A percentile compares a stretch with the other conserved stretches of the same genome.
These are phyloP conservation scores for Xylaria telfairii DNA, from an alignment of 495 filamentous ascomycete genomes.

Conservation along the genomic window DNA sequence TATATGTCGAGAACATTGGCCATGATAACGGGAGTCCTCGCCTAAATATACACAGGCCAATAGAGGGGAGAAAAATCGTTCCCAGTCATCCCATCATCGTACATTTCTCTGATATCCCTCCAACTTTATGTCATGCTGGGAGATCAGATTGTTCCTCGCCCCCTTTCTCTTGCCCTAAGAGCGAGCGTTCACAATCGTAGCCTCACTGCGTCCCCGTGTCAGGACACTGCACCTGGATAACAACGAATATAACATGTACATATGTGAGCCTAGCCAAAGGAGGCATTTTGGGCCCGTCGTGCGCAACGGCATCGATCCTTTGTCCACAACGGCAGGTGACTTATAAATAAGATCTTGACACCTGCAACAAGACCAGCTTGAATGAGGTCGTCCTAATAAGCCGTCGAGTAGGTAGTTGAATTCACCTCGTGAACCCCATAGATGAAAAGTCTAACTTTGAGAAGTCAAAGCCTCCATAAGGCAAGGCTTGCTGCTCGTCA, in stretches of 20 bases:
- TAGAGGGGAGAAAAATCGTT: constrained; percentile 16
- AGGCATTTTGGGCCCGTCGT: neutral
- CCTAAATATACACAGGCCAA: neutral
- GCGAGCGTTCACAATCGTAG: constrained; percentile 3
- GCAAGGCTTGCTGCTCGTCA: constrained; percentile 13
- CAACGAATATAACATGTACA: neutral
- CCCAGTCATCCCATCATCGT: neutral
- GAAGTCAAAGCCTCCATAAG: constrained; percentile 19
- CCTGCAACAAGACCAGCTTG: neutral
- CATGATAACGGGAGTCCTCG: neutral
- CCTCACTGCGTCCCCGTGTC: neutral
- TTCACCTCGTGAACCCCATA: neutral
- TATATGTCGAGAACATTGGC: neutral
- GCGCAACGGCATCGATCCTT: neutral
- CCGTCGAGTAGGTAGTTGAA: neutral
- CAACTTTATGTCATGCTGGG: neutral
- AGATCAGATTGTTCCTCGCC: neutral
- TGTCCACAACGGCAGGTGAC: neutral
- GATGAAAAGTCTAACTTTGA: constrained; percentile 22
- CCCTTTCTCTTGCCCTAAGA: neutral
- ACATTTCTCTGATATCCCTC: neutral
- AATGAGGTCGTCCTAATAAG: neutral
- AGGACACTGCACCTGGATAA: neutral
- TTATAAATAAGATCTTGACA: neutral
- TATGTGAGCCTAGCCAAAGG: neutral